Evolutionary conservation across 140 eudicot species (phyloP).

Genomic region (Senecio squalidus): DNA sequence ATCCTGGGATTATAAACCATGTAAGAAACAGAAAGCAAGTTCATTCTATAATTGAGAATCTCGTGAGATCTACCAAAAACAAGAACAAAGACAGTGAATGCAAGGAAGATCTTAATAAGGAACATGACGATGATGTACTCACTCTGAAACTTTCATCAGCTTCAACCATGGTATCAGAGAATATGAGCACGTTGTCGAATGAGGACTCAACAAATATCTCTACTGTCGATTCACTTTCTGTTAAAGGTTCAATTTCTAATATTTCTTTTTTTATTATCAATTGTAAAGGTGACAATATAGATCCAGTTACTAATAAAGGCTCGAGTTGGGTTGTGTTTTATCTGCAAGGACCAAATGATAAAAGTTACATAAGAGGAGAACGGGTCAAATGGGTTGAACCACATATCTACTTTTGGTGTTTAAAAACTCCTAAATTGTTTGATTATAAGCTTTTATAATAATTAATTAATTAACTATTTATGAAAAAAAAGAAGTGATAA

Average conservation of each 20-base stretch:
- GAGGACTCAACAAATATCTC: constrained; percentile 49
- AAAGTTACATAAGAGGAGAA: neutral
- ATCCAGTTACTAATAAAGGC: neutral
- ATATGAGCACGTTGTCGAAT: constrained; percentile 48
- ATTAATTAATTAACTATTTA: too few relatives aligned
- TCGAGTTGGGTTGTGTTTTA: neutral
- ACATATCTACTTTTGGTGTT: neutral
- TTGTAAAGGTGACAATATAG: neutral
- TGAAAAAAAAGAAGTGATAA: too few relatives aligned
- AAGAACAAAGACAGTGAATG: constrained; percentile 31
- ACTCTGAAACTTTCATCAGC: constrained; percentile 54
- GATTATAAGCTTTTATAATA: neutral
- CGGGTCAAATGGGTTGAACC: neutral
- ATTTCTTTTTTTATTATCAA: constrained; percentile 1
- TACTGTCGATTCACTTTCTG: constrained; percentile 68
- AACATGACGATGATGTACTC: constrained; percentile 40
- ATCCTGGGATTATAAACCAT: constrained; percentile 92
- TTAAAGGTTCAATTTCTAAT: constrained; percentile 49
- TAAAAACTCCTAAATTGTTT: neutral
- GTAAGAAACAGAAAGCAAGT: constrained; percentile 92
- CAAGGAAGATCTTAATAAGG: constrained; percentile 17
- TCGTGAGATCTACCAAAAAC: constrained; percentile 56
- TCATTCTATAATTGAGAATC: constrained; percentile 80
- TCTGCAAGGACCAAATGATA: neutral
- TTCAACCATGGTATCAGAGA: constrained; percentile 47